These are phyloP conservation scores for Chrysochromulina tobinii DNA, from an alignment of 78 protist species.

Conservation along the genomic window DNA sequence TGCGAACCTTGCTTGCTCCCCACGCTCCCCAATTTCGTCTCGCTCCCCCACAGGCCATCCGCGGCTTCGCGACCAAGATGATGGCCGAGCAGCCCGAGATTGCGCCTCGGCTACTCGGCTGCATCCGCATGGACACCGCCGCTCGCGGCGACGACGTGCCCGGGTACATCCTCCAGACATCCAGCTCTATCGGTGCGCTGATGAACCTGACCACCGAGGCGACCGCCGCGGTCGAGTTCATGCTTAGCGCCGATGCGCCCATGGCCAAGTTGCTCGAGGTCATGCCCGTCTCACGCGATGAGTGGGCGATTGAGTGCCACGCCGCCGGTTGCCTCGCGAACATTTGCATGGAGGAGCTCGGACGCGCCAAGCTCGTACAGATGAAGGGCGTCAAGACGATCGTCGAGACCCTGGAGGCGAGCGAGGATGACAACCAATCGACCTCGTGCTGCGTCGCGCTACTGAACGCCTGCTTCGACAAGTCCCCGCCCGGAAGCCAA, in stretches of 20 bases:
- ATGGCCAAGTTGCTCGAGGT: background rate
- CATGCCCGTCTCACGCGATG: background rate
- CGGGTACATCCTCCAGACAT: background rate
- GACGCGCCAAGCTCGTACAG: background rate
- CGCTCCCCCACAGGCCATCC: too few relatives aligned
- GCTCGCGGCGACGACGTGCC: background rate
- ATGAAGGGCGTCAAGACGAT: background rate
- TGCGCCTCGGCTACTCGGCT: background rate
- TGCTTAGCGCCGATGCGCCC: background rate
- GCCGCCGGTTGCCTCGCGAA: background rate
- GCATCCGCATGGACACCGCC: background rate
- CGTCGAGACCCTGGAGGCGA: background rate
- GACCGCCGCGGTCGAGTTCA: background rate
- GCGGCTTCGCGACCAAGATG: too few relatives aligned
- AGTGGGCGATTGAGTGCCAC: background rate
- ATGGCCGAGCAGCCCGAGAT: background rate
- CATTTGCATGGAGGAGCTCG: background rate
- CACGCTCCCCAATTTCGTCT: too few relatives aligned
- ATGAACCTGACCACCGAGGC: background rate
- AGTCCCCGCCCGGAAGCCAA: too few relatives aligned
- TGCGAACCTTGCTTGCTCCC: too few relatives aligned
- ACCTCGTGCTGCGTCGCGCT: background rate
- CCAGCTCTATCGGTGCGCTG: background rate
- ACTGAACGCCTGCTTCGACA: background rate
- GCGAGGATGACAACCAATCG: background rate